Evolutionary conservation across 768 basidiomycete species (phyloP), one percentile per base, ranked within the genome.

Genomic region (Tricholoma terreum): DNA sequence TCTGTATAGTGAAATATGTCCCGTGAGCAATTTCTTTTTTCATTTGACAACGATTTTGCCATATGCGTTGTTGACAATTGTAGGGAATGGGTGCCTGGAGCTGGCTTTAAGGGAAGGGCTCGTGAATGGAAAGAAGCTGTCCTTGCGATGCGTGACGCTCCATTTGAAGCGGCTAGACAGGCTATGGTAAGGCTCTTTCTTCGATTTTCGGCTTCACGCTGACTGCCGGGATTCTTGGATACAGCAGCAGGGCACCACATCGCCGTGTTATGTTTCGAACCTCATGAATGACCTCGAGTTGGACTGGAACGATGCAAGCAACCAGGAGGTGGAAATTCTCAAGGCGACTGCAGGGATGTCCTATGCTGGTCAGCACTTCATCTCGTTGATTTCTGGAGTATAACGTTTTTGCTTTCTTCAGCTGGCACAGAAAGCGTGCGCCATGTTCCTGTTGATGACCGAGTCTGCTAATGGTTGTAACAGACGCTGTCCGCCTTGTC

Each of bases 51-150:
- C 7, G n/a, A 21, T 24, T 34, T 2, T 14, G 17, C 36, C 57
- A 35, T 52, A 50, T 15, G n/a, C 19, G 35, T 55, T 42, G 11
- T 46, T 27, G 24, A 6, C 2, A 27, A 59, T 33, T 12, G 42
- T 52, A 77, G 76, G n/a, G 72, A 65, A 51, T 84, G 82, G 81
- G 51, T 81, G 2, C 82, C 81, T 33, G 79, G 80, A 0, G 78
- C 80, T 3, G 73, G 76, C 7, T 83, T 83, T 63, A 73, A 82
- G 56, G 72, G 72, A 19, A 79, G 80, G 62, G 81, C 81, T 11
- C 71, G 71, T n/a, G 67, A 75, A 53, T 82, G 82, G 81, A 78
- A 76, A 45, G 67, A 66, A 31, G 76, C 76, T 33, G 76, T 80
- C 10, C 67, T 74, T 40, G 76, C 78, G 54, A 82, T 83, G 82